Evolutionary conservation across 495 filamentous ascomycete genomes (phyloP).

Genomic region (Xylaria castorea): DNA sequence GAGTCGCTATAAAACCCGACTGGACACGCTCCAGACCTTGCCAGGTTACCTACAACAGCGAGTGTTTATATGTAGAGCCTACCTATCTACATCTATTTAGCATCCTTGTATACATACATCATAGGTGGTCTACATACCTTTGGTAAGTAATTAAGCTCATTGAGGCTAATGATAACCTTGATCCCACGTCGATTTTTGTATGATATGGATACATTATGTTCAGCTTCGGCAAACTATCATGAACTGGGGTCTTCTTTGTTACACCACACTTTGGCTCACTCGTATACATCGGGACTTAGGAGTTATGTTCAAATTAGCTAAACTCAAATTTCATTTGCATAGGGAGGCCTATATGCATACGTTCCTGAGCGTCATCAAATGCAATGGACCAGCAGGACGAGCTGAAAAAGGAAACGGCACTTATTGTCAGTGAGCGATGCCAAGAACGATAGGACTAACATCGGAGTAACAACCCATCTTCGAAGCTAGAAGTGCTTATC

Average conservation of each 20-base stretch:
- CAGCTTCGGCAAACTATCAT: background rate
- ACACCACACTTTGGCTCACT: background rate
- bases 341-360: background rate
- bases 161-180: background rate
- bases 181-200: background rate
- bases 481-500: background rate
- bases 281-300: background rate
- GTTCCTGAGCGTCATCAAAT: background rate
- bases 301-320: background rate
- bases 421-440: background rate
- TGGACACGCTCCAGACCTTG: background rate
- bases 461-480: background rate
- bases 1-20: slow-evolving; percentile 9
- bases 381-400: background rate
- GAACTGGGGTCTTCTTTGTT: background rate
- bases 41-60: background rate
- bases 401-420: background rate
- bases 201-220: background rate
- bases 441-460: background rate
- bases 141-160: no score
- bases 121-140: no score
- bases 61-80: background rate
- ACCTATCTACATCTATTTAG: background rate
- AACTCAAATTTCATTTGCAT: background rate
- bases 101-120: no score